Percentiles rank a stretch among this genome's conserved stretches.
phyloP scores from a whole-genome alignment of 2,329 filamentous ascomycete genomes.

The Aspergillus brunneoviolaceus region DNA sequence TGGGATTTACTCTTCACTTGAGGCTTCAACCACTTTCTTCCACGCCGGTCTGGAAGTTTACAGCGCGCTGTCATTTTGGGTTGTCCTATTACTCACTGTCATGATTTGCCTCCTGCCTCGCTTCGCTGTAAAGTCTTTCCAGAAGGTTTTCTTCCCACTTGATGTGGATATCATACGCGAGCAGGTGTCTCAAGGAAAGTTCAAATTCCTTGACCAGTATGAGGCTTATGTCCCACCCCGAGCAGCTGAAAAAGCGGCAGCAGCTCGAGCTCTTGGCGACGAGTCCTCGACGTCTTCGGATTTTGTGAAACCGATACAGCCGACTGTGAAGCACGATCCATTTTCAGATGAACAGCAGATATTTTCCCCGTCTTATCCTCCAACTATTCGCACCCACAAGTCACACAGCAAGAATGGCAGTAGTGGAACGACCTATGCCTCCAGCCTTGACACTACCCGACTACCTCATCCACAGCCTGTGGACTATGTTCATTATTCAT shows the following conservation, averaged over 20 bases:
- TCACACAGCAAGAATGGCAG: slow-evolving; percentile 84
- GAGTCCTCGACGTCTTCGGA: slow-evolving; percentile 42
- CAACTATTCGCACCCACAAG: slow-evolving; percentile 75
- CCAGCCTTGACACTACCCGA: slow-evolving; percentile 46
- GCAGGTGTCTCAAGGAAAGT: slow-evolving; percentile 79
- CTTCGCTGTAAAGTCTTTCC: slow-evolving; percentile 79
- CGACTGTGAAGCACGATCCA: slow-evolving; percentile 58
- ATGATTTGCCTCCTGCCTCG: slow-evolving; percentile 82
- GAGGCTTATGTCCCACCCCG: slow-evolving; percentile 54
- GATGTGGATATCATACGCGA: slow-evolving; percentile 96
- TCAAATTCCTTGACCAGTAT: slow-evolving; percentile 66
- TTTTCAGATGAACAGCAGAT: slow-evolving; percentile 87
- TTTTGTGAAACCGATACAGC: slow-evolving; percentile 51
- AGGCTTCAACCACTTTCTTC: slow-evolving; percentile 66
- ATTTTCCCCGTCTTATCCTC: slow-evolving; percentile 84
- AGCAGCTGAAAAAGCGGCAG: slow-evolving; percentile 39
- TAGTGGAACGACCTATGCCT: slow-evolving; percentile 88
- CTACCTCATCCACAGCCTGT: slow-evolving; percentile 59
- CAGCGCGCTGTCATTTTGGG: slow-evolving; percentile 81
- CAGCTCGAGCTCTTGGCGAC: slow-evolving; percentile 41
- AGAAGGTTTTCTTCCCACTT: slow-evolving; percentile 90
- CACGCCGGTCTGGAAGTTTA: slow-evolving; percentile 77
- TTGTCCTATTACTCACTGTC: slow-evolving; percentile 73
- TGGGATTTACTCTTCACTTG: slow-evolving; percentile 73
- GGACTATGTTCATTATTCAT: slow-evolving; percentile 66